These are phyloP conservation scores for Didymellaceae sp. DNA, from an alignment of 2,329 filamentous ascomycete genomes.

Conservation along the genomic window DNA sequence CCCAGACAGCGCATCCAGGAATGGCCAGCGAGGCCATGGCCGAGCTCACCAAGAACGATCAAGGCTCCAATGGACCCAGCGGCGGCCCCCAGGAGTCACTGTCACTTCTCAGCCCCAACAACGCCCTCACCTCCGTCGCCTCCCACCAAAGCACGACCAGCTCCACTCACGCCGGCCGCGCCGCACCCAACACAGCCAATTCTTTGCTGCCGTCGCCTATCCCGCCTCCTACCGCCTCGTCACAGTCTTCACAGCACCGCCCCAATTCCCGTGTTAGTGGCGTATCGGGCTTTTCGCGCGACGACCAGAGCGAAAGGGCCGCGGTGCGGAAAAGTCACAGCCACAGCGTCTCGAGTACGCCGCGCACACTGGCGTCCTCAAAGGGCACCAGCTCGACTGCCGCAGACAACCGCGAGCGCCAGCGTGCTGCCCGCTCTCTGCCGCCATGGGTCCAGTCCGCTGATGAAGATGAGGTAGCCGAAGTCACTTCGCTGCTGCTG, in stretches of 20 bases:
- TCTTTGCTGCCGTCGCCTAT: constrained; percentile 43
- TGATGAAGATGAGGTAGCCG: constrained; percentile 45
- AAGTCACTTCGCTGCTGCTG: constrained; percentile 41
- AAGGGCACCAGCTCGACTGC: constrained; percentile 35
- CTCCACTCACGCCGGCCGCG: constrained; percentile 15
- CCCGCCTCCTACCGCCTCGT: constrained; percentile 40
- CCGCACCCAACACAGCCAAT: constrained; percentile 5
- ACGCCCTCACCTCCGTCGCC: constrained; percentile 22
- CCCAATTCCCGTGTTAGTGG: constrained; percentile 42
- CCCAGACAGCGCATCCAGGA: constrained; percentile 18
- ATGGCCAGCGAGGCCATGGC: constrained; percentile 42
- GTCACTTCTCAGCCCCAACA: constrained; percentile 27
- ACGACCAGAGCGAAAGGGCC: constrained; percentile 34
- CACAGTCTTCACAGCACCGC: constrained; percentile 37
- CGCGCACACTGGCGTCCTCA: constrained; percentile 46
- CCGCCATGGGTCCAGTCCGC: constrained; percentile 50
- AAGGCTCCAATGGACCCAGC: constrained; percentile 22
- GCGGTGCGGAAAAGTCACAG: constrained; percentile 40
- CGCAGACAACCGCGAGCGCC: constrained; percentile 41
- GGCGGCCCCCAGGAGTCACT: constrained; percentile 5
- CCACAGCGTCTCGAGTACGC: constrained; percentile 45
- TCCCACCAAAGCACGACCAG: constrained; percentile 15
- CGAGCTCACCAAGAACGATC: constrained; percentile 37
- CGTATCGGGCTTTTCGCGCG: constrained; percentile 33
- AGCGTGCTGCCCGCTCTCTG: constrained; percentile 45